Conservation (phyloP, 257 asterid genomes). For the Nemophila menziesii region DNA sequence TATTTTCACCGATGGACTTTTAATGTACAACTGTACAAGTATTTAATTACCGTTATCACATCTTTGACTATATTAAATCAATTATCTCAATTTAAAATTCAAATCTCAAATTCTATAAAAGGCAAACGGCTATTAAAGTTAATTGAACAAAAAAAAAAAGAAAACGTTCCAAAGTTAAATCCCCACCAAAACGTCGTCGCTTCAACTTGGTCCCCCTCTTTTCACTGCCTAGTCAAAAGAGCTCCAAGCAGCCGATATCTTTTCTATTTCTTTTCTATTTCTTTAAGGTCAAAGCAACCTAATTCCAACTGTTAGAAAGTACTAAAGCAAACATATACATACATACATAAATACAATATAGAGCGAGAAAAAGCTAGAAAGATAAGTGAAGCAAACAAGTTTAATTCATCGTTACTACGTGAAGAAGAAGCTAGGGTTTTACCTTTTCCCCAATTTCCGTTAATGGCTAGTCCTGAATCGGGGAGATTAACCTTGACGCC, state of each 20-base stretch:
- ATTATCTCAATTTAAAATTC: conserved; percentile 5
- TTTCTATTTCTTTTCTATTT: no score
- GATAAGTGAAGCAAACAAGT: not conserved
- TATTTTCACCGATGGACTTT: not conserved
- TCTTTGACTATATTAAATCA: no score
- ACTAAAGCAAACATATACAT: not conserved
- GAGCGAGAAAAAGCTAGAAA: not conserved
- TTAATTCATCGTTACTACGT: not conserved
- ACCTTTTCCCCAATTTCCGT: no score
- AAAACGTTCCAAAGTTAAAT: not conserved
- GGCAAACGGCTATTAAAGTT: conserved; percentile 2
- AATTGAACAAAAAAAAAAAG: no score
- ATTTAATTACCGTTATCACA: no score
- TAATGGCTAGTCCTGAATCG: conserved; percentile 43
- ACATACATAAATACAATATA: no score
- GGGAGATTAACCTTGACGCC: conserved; percentile 43
- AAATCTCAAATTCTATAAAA: not conserved
- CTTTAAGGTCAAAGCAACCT: not conserved
- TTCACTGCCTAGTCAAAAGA: not conserved
- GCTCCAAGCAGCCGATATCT: not conserved
- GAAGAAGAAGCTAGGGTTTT: conserved; percentile 2
- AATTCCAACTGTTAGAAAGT: not conserved
- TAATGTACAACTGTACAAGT: no score
- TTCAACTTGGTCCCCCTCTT: not conserved
- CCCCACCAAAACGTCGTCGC: not conserved